phyloP scores from a whole-genome alignment of 768 basidiomycete genomes.

The Epithele typhae region DNA sequence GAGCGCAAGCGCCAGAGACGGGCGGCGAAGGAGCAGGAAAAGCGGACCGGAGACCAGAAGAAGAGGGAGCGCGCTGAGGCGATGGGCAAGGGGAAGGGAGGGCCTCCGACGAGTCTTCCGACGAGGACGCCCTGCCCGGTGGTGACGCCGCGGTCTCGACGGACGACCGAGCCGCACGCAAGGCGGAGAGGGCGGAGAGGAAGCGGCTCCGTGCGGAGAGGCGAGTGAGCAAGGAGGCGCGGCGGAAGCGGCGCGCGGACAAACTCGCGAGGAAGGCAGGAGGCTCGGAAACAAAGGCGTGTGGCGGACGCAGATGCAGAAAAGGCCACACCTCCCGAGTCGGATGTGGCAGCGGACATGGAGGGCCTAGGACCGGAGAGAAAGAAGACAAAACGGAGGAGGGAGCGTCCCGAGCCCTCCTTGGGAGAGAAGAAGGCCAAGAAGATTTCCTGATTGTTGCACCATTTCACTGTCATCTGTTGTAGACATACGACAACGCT shows the following conservation, averaged over 20 bases:
- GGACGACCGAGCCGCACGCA: background rate
- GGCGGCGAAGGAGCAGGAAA: slow-evolving; percentile 6
- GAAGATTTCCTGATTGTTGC: too few species aligned
- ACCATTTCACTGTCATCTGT: too few species aligned
- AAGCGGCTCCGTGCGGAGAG: slow-evolving; percentile 22
- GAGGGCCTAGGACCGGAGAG: too few species aligned
- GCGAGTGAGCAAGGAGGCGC: slow-evolving; percentile 22
- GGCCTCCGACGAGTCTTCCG: slow-evolving; percentile 7
- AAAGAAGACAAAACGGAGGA: too few species aligned
- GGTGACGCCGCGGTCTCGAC: background rate
- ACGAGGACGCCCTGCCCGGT: background rate
- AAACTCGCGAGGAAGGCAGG: background rate
- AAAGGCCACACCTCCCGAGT: too few species aligned
- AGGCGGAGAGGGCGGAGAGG: slow-evolving; percentile 17
- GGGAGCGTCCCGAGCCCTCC: too few species aligned
- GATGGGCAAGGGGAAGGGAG: background rate
- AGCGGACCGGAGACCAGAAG: slow-evolving; percentile 2
- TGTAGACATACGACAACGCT: too few species aligned
- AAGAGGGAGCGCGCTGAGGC: background rate
- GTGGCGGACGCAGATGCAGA: too few species aligned
- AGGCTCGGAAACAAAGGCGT: too few species aligned
- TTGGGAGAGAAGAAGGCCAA: too few species aligned
- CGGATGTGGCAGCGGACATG: too few species aligned
- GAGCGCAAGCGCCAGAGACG: slow-evolving; percentile 12
- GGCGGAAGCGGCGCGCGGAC: slow-evolving; percentile 11